These are phyloP conservation scores for Candolleomyces efflorescens DNA, from an alignment of 768 basidiomycete genomes.

Conservation along the genomic window DNA sequence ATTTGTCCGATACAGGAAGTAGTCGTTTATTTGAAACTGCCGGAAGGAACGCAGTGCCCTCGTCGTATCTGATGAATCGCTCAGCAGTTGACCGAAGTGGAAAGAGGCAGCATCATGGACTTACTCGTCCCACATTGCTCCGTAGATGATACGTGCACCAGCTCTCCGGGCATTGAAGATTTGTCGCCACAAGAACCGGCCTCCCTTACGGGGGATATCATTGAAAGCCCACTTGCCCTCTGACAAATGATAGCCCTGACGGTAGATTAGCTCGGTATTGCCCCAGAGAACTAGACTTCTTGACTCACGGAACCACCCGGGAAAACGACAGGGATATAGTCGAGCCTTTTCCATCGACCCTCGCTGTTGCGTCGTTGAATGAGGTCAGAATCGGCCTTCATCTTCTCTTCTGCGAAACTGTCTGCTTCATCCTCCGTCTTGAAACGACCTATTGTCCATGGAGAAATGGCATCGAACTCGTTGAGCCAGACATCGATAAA, in stretches of 20 bases:
- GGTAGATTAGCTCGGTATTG: background rate
- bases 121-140: conserved; percentile 88
- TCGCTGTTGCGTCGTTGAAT: conserved; percentile 47
- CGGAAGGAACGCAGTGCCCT: conserved; percentile 82
- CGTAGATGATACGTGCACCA: conserved; percentile 65
- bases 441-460: conserved; percentile 80
- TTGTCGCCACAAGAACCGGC: conserved; percentile 77
- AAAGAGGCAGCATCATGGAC: conserved; percentile 14
- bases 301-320: conserved; percentile 76
- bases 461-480: conserved; percentile 76
- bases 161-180: conserved; percentile 61
- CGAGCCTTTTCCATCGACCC: conserved; percentile 44
- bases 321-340: conserved; percentile 81
- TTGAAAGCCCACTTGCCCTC: conserved; percentile 71
- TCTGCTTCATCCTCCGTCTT: conserved; percentile 58
- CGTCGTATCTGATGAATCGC: conserved; percentile 58
- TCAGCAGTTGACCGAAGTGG: conserved; percentile 4
- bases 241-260: conserved; percentile 67
- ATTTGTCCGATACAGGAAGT: conserved; percentile 57
- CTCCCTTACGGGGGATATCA: conserved; percentile 66
- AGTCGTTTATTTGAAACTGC: conserved; percentile 52
- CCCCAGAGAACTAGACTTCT: background rate
- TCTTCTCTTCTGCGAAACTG: conserved; percentile 53
- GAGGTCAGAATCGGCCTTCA: conserved; percentile 60
- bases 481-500: conserved; percentile 70